Percentiles rank a stretch among this genome's conserved stretches.
phyloP scores from a whole-genome alignment of 2,329 filamentous ascomycete species.

The Furcasterigmium furcatum region DNA sequence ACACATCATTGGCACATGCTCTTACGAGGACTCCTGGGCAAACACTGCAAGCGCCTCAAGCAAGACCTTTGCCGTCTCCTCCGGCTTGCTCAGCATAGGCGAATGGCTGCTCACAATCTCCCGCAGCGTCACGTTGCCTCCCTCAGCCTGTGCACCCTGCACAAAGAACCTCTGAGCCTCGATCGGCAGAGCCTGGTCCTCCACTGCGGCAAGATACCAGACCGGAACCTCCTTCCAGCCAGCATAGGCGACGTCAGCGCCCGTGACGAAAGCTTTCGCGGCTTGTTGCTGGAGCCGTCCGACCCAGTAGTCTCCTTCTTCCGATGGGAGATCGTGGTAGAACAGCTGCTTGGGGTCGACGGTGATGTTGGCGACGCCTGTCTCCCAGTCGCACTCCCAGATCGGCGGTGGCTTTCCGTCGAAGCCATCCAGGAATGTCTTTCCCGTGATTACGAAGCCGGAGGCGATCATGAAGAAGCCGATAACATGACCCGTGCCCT shows the following conservation, averaged over 20 bases:
- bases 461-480: constrained; percentile 39
- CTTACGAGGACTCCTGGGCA: too few species aligned
- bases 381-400: constrained; percentile 34
- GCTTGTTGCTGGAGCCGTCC: constrained; percentile 34
- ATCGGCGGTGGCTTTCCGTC: constrained; percentile 36
- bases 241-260: constrained; percentile 36
- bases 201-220: constrained; percentile 40
- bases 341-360: constrained; percentile 36
- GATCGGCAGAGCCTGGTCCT: constrained; percentile 36
- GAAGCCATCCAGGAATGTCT: constrained; percentile 35
- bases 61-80: too few species aligned
- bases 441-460: constrained; percentile 33
- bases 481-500: too few species aligned
- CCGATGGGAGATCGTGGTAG: constrained; percentile 44
- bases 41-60: too few species aligned
- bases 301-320: constrained; percentile 39
- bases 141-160: constrained; percentile 31
- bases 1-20: too few species aligned
- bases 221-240: constrained; percentile 44
- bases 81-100: constrained; percentile 42
- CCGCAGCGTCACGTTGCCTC: constrained; percentile 28
- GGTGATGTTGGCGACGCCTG: constrained; percentile 35
- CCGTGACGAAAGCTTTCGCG: constrained; percentile 39
- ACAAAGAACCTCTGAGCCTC: constrained; percentile 32
- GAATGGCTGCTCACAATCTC: constrained; percentile 43